These are phyloP conservation scores for Claviceps cyperi DNA, from an alignment of 2,329 filamentous ascomycete genomes.

Conservation along the genomic window DNA sequence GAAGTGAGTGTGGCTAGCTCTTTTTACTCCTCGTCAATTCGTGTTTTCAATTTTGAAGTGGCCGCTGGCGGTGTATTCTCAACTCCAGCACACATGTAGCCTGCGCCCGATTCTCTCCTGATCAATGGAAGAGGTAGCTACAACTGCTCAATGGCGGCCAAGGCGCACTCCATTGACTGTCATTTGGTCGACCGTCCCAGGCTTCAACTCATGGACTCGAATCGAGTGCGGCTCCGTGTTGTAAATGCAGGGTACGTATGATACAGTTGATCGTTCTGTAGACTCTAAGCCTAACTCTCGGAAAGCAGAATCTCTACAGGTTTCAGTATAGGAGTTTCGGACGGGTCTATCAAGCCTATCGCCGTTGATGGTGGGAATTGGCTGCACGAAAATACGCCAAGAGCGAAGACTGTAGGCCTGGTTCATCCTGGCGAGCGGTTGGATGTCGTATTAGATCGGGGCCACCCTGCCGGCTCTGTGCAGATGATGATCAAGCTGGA, in stretches of 20 bases:
- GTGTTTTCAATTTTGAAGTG: conserved; percentile 10
- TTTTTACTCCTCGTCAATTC: neutral
- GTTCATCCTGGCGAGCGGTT: conserved; percentile 12
- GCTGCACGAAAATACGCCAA: conserved; percentile 6
- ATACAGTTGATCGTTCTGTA: neutral
- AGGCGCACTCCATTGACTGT: conserved; percentile 7
- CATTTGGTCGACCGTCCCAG: conserved; percentile 3
- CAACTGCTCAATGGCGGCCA: conserved; percentile 11
- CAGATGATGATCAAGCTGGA: conserved; percentile 7
- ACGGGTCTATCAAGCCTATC: conserved; percentile 7
- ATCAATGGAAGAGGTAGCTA: conserved; percentile 20
- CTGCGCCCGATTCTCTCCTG: conserved; percentile 25
- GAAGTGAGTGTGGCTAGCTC: conserved; percentile 6
- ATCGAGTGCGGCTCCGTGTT: conserved; percentile 8
- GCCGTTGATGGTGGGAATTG: conserved; percentile 9
- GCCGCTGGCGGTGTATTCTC: neutral
- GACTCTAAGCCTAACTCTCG: neutral
- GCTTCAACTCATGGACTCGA: conserved; percentile 3
- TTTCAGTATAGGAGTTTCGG: conserved; percentile 2
- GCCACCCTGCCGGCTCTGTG: too few relatives aligned
- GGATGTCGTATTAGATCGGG: conserved; percentile 7
- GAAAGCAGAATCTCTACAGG: conserved; percentile 3
- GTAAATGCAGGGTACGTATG: conserved; percentile 8
- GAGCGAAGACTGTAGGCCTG: conserved; percentile 7
- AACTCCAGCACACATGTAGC: conserved; percentile 19